These are phyloP conservation scores for Trypanosoma cruzi DNA, from an alignment of 208 protist species.

Conservation along the genomic window DNA sequence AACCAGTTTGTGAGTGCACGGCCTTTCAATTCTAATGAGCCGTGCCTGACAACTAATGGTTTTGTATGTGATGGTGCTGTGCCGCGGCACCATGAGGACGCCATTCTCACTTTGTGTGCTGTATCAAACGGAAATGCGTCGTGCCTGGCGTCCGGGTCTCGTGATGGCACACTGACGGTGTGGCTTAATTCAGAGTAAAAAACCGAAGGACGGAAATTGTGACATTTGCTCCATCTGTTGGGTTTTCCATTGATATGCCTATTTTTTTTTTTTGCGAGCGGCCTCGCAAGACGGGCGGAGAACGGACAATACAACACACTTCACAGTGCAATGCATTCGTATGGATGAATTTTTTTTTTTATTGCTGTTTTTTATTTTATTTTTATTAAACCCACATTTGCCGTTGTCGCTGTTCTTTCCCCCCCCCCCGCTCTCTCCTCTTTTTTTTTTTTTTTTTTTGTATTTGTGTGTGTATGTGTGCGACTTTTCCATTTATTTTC, in stretches of 20 bases:
- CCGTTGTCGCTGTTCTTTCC: background rate
- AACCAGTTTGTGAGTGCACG: background rate
- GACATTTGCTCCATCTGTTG: background rate
- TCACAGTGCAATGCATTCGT: background rate
- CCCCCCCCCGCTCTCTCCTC: background rate
- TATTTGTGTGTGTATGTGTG: conserved; percentile 5
- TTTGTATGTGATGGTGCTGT: conserved; percentile 1
- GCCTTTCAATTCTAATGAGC: background rate
- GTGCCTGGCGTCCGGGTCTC: conserved; percentile 49
- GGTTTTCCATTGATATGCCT: background rate
- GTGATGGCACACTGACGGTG: conserved; percentile 62
- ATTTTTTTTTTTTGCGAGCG: background rate
- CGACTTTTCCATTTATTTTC: background rate
- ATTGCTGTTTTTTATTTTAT: background rate
- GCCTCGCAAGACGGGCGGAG: background rate
- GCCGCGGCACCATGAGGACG: conserved; percentile 54
- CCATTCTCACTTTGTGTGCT: conserved; percentile 59
- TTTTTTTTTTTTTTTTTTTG: background rate
- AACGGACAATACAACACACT: background rate
- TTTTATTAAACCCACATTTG: background rate
- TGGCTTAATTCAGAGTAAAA: conserved; percentile 47
- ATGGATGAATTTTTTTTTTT: background rate
- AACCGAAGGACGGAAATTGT: background rate
- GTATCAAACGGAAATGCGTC: conserved; percentile 14
- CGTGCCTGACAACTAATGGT: background rate